Evolutionary conservation across 2,329 filamentous ascomycete species (phyloP).

Genomic region (Ophiocordyceps camponoti-leonardi): DNA sequence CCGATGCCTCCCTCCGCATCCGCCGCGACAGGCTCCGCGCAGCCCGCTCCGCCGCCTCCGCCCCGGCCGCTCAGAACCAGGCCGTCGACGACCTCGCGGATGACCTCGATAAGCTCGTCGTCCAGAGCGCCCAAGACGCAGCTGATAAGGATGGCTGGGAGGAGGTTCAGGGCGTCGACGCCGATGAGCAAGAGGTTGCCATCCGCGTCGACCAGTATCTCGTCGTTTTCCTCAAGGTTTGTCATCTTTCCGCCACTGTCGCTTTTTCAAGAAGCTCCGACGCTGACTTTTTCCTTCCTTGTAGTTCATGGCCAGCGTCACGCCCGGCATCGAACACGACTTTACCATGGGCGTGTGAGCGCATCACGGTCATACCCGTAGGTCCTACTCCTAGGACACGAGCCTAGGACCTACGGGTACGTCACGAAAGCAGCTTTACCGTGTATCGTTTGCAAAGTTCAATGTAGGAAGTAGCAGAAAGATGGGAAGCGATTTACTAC

Average conservation of each 20-base stretch:
- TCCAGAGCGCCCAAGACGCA: constrained; percentile 31
- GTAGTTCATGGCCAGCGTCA: constrained; percentile 71
- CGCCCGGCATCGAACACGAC: constrained; percentile 92
- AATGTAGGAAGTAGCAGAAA: too few species aligned
- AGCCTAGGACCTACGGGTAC: too few species aligned
- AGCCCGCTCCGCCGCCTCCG: constrained; percentile 22
- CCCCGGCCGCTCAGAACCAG: constrained; percentile 4
- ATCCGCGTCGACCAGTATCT: constrained; percentile 82
- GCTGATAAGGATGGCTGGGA: constrained; percentile 47
- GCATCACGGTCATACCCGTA: too few species aligned
- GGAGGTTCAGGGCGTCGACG: constrained; percentile 41
- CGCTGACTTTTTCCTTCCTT: neutral
- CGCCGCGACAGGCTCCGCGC: constrained; percentile 65
- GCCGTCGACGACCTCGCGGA: constrained; percentile 80
- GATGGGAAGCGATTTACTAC: too few species aligned
- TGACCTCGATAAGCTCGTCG: constrained; percentile 51
- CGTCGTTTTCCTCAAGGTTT: constrained; percentile 70
- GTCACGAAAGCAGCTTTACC: too few species aligned
- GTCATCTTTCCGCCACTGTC: neutral
- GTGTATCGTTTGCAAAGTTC: too few species aligned
- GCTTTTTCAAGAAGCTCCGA: neutral
- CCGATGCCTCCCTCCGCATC: constrained; percentile 81
- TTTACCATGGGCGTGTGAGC: constrained; percentile 84
- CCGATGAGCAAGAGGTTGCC: constrained; percentile 55
- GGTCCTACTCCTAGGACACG: too few species aligned